Conservation (phyloP, 2,329 filamentous ascomycete genomes). For the Ramularia collo-cygni region DNA sequence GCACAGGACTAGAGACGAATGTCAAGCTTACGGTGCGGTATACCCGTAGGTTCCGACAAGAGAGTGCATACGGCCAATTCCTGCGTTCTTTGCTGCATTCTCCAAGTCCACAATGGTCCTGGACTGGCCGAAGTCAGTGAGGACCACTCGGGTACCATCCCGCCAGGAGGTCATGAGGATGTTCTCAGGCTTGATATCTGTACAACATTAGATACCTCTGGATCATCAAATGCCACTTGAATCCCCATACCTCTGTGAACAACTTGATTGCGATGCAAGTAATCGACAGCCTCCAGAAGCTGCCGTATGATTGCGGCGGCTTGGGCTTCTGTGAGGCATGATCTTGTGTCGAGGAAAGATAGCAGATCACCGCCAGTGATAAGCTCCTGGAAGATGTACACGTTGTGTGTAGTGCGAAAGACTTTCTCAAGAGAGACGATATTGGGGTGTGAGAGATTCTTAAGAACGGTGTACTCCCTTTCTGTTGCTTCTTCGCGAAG, state of each 20-base stretch:
- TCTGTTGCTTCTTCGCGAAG: constrained; percentile 4
- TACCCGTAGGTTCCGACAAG: constrained; percentile 52
- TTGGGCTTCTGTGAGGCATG: constrained; percentile 42
- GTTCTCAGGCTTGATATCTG: constrained; percentile 60
- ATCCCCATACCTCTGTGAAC: too few relatives aligned
- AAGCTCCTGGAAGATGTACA: constrained; percentile 57
- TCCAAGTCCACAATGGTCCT: constrained; percentile 31
- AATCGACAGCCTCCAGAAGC: constrained; percentile 51
- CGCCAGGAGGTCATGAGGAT: constrained; percentile 51
- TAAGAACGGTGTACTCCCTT: constrained; percentile 44
- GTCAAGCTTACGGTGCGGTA: constrained; percentile 49
- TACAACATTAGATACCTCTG: too few relatives aligned
- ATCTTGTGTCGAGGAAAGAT: constrained; percentile 49
- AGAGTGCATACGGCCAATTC: constrained; percentile 44
- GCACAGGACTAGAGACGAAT: neutral
- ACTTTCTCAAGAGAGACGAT: constrained; percentile 53
- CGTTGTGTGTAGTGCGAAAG: constrained; percentile 46
- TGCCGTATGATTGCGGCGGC: constrained; percentile 50
- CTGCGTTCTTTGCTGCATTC: constrained; percentile 18
- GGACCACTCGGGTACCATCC: constrained; percentile 46
- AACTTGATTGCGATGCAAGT: constrained; percentile 49
- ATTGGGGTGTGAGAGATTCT: constrained; percentile 52
- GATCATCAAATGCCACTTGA: too few relatives aligned
- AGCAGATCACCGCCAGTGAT: constrained; percentile 55
- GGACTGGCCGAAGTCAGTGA: constrained; percentile 57